Evolutionary conservation across 371 early-diverging fungal genomes (phyloP).

Genomic region (Dichotomocladium elegans): DNA sequence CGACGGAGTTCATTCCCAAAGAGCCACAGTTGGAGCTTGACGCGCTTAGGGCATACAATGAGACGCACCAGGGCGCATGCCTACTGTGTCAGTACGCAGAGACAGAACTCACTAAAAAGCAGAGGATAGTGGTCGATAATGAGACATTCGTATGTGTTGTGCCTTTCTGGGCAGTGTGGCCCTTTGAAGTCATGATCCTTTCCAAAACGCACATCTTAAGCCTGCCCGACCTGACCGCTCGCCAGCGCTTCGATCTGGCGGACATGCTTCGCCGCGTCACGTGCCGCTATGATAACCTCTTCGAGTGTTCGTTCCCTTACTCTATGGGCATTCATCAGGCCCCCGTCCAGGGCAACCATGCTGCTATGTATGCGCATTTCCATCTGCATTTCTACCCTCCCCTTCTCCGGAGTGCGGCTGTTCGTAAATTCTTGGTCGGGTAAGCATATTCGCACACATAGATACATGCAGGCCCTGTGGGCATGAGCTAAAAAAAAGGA

Average conservation of each 20-base stretch:
- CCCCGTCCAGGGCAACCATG: constrained; percentile 47
- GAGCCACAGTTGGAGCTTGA: constrained; percentile 71
- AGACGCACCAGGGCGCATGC: constrained; percentile 50
- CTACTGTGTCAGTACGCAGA: constrained; percentile 78
- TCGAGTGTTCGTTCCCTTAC: constrained; percentile 90
- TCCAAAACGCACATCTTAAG: constrained; percentile 63
- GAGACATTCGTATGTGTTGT: constrained; percentile 77
- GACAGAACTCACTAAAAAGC: constrained; percentile 53
- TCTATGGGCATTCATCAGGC: constrained; percentile 93
- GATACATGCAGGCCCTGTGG: no score
- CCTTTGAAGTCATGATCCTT: constrained; percentile 87
- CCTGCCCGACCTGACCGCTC: constrained; percentile 49
- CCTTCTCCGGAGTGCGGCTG: constrained; percentile 79
- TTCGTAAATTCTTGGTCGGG: constrained; percentile 94
- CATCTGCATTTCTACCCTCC: constrained; percentile 96
- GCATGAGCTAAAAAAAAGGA: neutral
- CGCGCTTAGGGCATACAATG: constrained; percentile 51
- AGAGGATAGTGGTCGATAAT: constrained; percentile 78
- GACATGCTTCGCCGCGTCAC: constrained; percentile 72
- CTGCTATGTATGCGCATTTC: constrained; percentile 61
- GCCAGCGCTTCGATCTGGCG: constrained; percentile 57
- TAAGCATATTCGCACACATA: no score
- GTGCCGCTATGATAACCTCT: constrained; percentile 88
- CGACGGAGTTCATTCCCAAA: constrained; percentile 76
- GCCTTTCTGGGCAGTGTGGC: constrained; percentile 97